phyloP scores from a whole-genome alignment of 306 rosid genomes.

The Ammopiptanthus mongolicus region DNA sequence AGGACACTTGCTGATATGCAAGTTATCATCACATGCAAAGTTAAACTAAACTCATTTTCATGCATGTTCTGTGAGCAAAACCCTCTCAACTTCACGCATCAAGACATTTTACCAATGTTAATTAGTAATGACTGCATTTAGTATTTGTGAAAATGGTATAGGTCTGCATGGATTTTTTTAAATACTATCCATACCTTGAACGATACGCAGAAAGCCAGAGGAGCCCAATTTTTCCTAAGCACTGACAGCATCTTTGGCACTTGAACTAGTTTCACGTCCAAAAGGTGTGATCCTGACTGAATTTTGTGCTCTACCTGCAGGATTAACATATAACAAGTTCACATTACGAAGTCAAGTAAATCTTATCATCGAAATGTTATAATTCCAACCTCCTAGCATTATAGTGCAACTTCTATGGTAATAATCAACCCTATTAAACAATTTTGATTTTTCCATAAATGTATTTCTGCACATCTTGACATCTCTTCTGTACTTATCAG shows the following conservation, averaged over 20 bases:
- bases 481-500: not conserved
- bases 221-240: conserved; percentile 76
- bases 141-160: not conserved
- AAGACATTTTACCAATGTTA: not conserved
- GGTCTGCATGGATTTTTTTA: not conserved
- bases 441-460: not conserved
- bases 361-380: not conserved
- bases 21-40: not conserved
- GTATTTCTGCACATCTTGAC: not conserved
- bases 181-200: conserved; percentile 62
- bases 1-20: not conserved
- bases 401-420: not conserved
- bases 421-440: not conserved
- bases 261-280: conserved; percentile 80
- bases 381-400: not conserved
- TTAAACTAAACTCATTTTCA: conserved; percentile 1
- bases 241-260: conserved; percentile 89
- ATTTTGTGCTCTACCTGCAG: conserved; percentile 89
- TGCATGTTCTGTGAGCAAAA: conserved; percentile 2
- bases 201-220: conserved; percentile 76
- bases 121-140: not conserved
- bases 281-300: conserved; percentile 81
- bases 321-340: conserved; percentile 6
- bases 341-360: not conserved
- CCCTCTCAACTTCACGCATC: not conserved